A percentile compares a stretch with the other conserved stretches of the same genome.
These are phyloP conservation scores for Metarhizium brunneum DNA, from an alignment of 2,329 filamentous ascomycete genomes.

Conservation along the genomic window DNA sequence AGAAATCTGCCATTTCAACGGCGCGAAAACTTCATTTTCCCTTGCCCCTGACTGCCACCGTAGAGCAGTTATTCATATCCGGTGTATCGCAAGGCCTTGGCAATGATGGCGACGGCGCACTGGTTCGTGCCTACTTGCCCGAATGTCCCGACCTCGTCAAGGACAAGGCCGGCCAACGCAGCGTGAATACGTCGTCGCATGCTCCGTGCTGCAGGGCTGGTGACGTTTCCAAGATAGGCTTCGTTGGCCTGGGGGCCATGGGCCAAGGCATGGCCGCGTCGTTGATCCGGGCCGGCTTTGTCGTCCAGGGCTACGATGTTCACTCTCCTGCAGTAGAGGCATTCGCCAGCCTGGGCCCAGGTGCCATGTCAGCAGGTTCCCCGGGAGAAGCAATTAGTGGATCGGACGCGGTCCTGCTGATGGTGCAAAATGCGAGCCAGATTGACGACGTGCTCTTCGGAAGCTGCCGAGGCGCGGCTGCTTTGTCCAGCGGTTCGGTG, in stretches of 20 bases:
- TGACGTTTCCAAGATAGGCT: no score
- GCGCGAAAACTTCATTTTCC: slow-evolving; percentile 23
- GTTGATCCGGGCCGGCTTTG: no score
- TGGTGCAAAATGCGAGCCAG: slow-evolving; percentile 26
- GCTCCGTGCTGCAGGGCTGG: no score
- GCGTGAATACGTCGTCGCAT: no score
- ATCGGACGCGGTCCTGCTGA: slow-evolving; percentile 22
- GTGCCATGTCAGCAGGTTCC: slow-evolving; percentile 13
- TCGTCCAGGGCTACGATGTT: no score
- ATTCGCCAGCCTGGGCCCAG: slow-evolving; percentile 6
- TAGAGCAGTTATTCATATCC: slow-evolving; percentile 23
- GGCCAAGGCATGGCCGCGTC: no score
- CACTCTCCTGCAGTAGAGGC: no score
- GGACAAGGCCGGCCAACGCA: no score
- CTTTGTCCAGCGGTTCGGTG: slow-evolving; percentile 17
- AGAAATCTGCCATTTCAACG: slow-evolving; percentile 15
- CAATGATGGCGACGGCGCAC: slow-evolving; percentile 16
- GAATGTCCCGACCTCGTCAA: no score
- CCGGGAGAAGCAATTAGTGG: slow-evolving; percentile 18
- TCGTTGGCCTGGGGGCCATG: no score
- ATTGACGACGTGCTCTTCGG: slow-evolving; percentile 23
- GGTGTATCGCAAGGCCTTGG: slow-evolving; percentile 18
- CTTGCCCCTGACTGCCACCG: slow-evolving; percentile 23
- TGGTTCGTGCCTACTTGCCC: slow-evolving; percentile 11
- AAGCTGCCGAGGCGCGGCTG: slow-evolving; percentile 15